Evolutionary conservation across 2,329 filamentous ascomycete species (phyloP).

Genomic region (Diaporthe citriasiana): DNA sequence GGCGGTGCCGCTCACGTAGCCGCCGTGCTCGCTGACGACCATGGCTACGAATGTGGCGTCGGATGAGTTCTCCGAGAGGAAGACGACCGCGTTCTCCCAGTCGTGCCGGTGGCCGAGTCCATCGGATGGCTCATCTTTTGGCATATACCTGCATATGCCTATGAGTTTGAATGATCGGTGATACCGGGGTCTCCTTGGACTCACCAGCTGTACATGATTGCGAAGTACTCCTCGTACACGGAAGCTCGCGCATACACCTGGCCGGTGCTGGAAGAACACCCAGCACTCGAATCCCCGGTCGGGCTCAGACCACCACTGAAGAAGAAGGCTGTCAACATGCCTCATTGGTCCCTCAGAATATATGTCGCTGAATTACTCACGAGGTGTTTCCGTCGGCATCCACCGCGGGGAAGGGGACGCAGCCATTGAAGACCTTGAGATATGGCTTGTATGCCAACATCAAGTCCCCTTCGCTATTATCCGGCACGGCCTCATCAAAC

Average conservation of each 20-base stretch:
- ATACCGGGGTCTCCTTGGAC: neutral
- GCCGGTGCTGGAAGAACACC: constrained; percentile 52
- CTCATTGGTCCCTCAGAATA: no score
- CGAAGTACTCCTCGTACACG: constrained; percentile 49
- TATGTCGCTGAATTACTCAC: constrained; percentile 52
- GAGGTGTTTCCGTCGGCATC: constrained; percentile 69
- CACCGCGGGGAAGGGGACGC: constrained; percentile 74
- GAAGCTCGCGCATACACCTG: constrained; percentile 56
- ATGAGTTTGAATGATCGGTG: neutral
- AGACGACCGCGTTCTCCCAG: constrained; percentile 56
- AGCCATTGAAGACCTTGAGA: constrained; percentile 69
- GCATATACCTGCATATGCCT: constrained; percentile 55
- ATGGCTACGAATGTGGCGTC: constrained; percentile 53
- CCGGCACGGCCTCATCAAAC: constrained; percentile 67
- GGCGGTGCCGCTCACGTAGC: constrained; percentile 44
- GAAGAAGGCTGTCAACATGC: neutral
- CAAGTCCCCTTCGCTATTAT: constrained; percentile 58
- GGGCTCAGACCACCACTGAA: constrained; percentile 53
- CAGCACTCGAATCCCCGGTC: constrained; percentile 48
- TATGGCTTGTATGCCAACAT: constrained; percentile 70
- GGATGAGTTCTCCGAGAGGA: constrained; percentile 47
- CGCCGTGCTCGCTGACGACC: constrained; percentile 56
- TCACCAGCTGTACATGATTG: constrained; percentile 56
- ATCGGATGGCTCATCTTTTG: constrained; percentile 57
- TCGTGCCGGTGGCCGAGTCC: constrained; percentile 56